Percentiles rank a stretch among this genome's conserved stretches.
These are phyloP conservation scores for Climacium dendroides DNA, from an alignment of 225 moss, liverwort and hornwort species.

Conservation along the genomic window DNA sequence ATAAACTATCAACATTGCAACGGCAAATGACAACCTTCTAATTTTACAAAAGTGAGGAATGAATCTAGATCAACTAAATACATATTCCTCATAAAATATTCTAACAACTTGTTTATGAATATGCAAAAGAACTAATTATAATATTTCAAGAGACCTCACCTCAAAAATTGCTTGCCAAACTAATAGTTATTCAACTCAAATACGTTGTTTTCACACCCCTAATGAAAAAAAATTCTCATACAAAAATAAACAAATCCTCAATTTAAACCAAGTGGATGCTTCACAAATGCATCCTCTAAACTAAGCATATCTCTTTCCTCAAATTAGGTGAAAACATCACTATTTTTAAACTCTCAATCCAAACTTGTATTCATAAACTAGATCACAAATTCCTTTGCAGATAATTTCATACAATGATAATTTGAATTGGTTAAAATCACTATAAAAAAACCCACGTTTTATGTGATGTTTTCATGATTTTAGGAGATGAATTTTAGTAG, in stretches of 20 bases:
- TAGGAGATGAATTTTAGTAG: too few species aligned
- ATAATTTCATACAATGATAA: background rate
- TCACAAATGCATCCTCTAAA: background rate
- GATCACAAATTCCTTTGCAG: accelerated
- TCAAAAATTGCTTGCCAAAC: accelerated
- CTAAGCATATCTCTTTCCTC: background rate
- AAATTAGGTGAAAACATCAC: background rate
- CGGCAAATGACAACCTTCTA: accelerated
- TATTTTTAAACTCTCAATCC: too few species aligned
- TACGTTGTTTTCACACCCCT: accelerated
- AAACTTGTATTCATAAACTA: background rate
- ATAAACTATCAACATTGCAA: accelerated
- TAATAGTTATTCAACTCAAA: background rate
- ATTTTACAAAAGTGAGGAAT: background rate
- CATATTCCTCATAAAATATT: background rate
- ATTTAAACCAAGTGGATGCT: background rate
- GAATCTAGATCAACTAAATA: background rate
- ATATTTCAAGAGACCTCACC: background rate
- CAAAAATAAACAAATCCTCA: background rate
- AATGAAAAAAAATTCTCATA: background rate
- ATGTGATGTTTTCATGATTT: too few species aligned
- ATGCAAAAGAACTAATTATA: background rate
- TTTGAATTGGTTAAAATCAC: background rate
- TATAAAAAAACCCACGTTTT: too few species aligned
- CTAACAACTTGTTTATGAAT: background rate